A percentile compares a stretch with the other conserved stretches of the same genome.
These are phyloP conservation scores for Aspergillus asperescens DNA, from an alignment of 495 filamentous ascomycete genomes.

Conservation along the genomic window DNA sequence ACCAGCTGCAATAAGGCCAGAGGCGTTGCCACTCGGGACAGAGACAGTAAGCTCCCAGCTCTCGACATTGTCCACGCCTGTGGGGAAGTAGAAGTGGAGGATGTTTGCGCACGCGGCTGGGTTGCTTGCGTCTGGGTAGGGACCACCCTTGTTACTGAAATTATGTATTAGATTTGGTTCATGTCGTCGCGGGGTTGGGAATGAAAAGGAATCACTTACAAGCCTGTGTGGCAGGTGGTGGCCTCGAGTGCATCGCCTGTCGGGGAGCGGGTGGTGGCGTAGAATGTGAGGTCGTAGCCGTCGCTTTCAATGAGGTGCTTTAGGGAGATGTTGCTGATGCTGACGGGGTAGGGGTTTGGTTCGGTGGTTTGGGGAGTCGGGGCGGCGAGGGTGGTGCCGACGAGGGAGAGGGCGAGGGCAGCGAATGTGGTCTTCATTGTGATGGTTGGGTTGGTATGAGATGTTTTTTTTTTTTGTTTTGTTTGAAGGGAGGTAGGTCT, in stretches of 20 bases:
- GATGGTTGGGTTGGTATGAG: no score
- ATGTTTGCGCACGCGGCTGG: conserved; percentile 5
- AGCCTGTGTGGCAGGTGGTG: conserved; percentile 1
- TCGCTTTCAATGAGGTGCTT: conserved; percentile 10
- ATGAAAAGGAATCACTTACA: not conserved
- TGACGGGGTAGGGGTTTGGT: conserved; percentile 1
- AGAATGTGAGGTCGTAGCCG: conserved; percentile 6
- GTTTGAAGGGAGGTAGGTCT: no score
- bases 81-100: conserved; percentile 4
- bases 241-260: not conserved
- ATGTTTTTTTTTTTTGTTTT: no score
- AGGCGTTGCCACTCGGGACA: not conserved
- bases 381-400: not conserved
- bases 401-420: conserved; percentile 4
- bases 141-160: conserved; percentile 2
- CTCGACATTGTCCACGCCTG: not conserved
- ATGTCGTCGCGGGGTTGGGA: not conserved
- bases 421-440: conserved; percentile 7
- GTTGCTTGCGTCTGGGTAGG: no score
- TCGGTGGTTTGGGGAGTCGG: not conserved
- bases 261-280: not conserved
- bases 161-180: not conserved
- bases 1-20: not conserved
- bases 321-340: conserved; percentile 3
- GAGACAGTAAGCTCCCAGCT: conserved; percentile 1